Base-by-base conservation (phyloP, 352 stramenopile species). In the Pythium sukuiense region DNA sequence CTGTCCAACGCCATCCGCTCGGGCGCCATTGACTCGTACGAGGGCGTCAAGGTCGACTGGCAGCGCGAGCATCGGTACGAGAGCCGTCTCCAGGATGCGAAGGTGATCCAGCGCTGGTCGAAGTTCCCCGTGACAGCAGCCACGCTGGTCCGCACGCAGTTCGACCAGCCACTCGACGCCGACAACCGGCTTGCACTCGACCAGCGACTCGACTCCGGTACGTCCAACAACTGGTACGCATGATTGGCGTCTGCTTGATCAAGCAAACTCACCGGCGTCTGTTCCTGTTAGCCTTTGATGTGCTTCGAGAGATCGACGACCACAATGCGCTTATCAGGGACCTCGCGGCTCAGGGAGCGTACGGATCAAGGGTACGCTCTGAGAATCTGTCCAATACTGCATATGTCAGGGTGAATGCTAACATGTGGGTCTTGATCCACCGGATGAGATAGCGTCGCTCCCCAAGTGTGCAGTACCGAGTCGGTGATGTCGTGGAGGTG, bases 401-500 rank as follows among this genome's bases (percentile, higher is more conserved):
- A 43, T 35, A 35, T 35, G 32, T 35, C 0, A 35, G 5, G 32
- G 32, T 35, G 5, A 35, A 35, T 24, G 32, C 8, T 35, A 9
- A 35, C 32, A 35, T 9, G 32, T 35, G 32, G 5, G 32, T 1
- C 32, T 32, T 24, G 2, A 26, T 12, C 18, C 48, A 24, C 29
- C 62, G 1, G 72, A 11, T 55, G 32, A 39, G 2, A 1, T 60
- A 92, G 87, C 70, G 72, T 57, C 80, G 87, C 11, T 81, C 79
- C 1, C 61, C 79, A 16, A 68, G 58, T 7, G 70, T 93, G 20
- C 52, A 80, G 59, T 93, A 86, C 52, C 59, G 66, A 3, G 73
- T 95, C 43, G 87, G 87, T 29, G 87, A 95, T 52, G 64, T 94
- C 20, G 83, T 95, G 2, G 58, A 83, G 37, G 76, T 93, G 35